A percentile compares a stretch with the other conserved stretches of the same genome.
phyloP scores from a whole-genome alignment of 176 grass and related monocot genomes.

The Avena sativa region DNA sequence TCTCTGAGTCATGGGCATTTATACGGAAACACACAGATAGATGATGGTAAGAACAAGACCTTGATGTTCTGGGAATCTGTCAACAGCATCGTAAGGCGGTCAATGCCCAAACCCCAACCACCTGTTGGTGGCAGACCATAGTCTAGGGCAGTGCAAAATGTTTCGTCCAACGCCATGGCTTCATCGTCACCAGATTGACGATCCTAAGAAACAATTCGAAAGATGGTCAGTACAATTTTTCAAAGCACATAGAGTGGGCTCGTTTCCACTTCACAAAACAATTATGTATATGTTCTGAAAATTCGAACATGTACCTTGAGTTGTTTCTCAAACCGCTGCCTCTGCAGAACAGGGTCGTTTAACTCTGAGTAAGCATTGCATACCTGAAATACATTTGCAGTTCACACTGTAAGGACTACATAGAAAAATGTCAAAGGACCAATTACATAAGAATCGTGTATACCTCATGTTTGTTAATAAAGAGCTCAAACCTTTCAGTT shows the following conservation, averaged over 20 bases:
- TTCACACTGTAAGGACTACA: conserved; percentile 40
- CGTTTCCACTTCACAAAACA: too few species aligned
- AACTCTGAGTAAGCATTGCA: conserved; percentile 94
- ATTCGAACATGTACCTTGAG: conserved; percentile 66
- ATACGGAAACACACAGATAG: not conserved
- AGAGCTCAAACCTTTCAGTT: conserved; percentile 93
- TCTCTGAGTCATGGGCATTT: not conserved
- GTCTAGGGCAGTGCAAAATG: conserved; percentile 89
- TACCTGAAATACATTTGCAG: conserved; percentile 57
- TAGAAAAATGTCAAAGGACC: conserved; percentile 22
- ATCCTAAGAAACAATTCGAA: conserved; percentile 58
- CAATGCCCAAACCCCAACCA: conserved; percentile 92
- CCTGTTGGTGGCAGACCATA: conserved; percentile 92
- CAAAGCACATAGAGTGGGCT: not conserved
- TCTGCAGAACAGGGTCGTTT: conserved; percentile 83
- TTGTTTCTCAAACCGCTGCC: conserved; percentile 84
- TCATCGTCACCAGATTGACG: conserved; percentile 99
- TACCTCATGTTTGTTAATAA: conserved; percentile 97
- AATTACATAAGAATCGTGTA: conserved; percentile 12
- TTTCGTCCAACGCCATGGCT: conserved; percentile 96
- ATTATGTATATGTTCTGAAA: not conserved
- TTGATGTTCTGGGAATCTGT: conserved; percentile 98
- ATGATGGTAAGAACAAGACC: conserved; percentile 37
- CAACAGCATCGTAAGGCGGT: conserved; percentile 85
- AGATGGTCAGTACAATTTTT: not conserved